A percentile compares a stretch with the other conserved stretches of the same genome.
Evolutionary conservation across 805 yeast genomes (phyloP).

Genomic region (Blastobotrys attinorum): DNA sequence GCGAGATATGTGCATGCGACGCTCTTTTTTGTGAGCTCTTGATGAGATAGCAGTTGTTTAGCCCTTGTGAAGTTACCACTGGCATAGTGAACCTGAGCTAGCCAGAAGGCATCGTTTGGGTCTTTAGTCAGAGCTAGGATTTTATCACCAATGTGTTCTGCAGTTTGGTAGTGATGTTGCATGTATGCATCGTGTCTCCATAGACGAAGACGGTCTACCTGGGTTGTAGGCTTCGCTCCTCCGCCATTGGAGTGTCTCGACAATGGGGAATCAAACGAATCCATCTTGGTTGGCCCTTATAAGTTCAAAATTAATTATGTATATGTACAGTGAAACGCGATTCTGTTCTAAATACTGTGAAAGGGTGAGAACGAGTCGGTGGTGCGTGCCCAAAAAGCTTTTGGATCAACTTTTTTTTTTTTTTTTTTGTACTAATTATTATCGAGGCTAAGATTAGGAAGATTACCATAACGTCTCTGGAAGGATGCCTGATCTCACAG

Average conservation of each 20-base stretch:
- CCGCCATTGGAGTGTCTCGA: constrained; percentile 13
- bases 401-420: not conserved
- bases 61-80: constrained; percentile 76
- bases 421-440: not conserved
- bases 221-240: constrained; percentile 44
- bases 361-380: not conserved
- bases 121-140: constrained; percentile 74
- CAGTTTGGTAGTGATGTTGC: constrained; percentile 87
- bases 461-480: too few relatives aligned
- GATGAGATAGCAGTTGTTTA: constrained; percentile 53
- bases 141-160: constrained; percentile 87
- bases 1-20: constrained; percentile 77
- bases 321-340: too few relatives aligned
- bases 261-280: not conserved
- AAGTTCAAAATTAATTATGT: too few relatives aligned
- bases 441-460: too few relatives aligned
- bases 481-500: too few relatives aligned
- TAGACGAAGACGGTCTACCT: constrained; percentile 73
- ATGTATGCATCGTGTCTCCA: constrained; percentile 93
- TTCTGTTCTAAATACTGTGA: too few relatives aligned
- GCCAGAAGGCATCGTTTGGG: constrained; percentile 92
- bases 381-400: not conserved
- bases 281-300: constrained; percentile 1
- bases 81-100: constrained; percentile 80
- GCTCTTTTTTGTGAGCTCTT: constrained; percentile 47